Base-by-base conservation (phyloP, 169 alveolate species). In the Cyclospora cayetanensis region DNA sequence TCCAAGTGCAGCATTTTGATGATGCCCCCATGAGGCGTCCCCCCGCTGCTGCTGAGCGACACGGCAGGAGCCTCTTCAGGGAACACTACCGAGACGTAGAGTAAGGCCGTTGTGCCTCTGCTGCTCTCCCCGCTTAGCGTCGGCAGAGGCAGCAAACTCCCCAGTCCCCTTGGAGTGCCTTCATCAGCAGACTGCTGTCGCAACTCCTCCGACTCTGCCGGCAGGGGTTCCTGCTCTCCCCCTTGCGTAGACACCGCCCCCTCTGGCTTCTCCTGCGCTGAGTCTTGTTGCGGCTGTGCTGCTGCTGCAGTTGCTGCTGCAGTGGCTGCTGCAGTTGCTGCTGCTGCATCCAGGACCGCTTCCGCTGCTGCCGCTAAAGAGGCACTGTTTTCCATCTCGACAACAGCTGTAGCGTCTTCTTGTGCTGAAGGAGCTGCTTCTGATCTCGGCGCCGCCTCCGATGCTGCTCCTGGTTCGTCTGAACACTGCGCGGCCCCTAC, bases 1-100 rank as follows among this genome's bases (percentile, higher is more conserved):
- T 95, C 97, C 65, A 95, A 66, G 63, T 95, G 97, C 76, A 95
- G 90, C 55, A 97, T 97, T 86, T 89, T 94, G 11, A 93, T 80
- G 27, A 92, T 93, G 34, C 18, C 18, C 77, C 27, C n/a, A 25
- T n/a, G 43, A 5, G 31, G 7, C 4, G 72, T 7, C 4, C 72
- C 72, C 55, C 15, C 55, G 55, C 55, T 46, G 55, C 55, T 46
- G 55, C 55, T 46, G 7, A 65, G 77, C 7, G 77, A 65, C 18
- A 22, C 77, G 7, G 77, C 31, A 42, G 4, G 4, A n/a, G 77
- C 12, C 77, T 65, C 77, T 5, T 42, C 46, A 65, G 77, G 77
- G 39, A 65, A 65, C n/a, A 42, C 31, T 20, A 65, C 77, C 4
- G 77, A 65, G 41, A 65, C 77, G 31, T 65, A 65, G 46, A 65